phyloP scores from a whole-genome alignment of 768 basidiomycete species.

The Rhodotorula kratochvilovae region DNA sequence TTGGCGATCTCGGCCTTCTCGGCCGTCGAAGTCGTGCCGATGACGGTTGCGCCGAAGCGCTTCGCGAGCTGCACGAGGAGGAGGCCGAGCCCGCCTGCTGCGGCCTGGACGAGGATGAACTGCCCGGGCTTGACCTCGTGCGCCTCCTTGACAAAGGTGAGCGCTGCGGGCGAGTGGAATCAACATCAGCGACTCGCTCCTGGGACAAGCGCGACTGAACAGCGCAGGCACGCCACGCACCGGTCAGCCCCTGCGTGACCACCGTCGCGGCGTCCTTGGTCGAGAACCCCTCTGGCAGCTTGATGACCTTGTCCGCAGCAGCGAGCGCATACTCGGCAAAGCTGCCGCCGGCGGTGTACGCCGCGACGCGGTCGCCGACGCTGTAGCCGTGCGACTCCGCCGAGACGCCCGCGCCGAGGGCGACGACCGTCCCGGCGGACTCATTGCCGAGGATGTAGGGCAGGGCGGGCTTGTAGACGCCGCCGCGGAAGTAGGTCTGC shows the following conservation, averaged over 20 bases:
- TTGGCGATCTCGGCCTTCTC: slow-evolving; percentile 80
- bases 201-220: too few species aligned
- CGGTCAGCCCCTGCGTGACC: slow-evolving; percentile 69
- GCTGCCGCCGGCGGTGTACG: slow-evolving; percentile 44
- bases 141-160: slow-evolving; percentile 74
- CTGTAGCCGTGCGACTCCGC: slow-evolving; percentile 63
- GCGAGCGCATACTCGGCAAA: slow-evolving; percentile 69
- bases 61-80: slow-evolving; percentile 55
- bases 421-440: slow-evolving; percentile 67
- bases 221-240: slow-evolving; percentile 2
- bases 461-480: slow-evolving; percentile 51
- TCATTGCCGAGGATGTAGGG: slow-evolving; percentile 68
- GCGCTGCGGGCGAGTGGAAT: neutral
- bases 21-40: slow-evolving; percentile 81
- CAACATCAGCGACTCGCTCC: too few species aligned
- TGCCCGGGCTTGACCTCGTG: slow-evolving; percentile 65
- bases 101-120: slow-evolving; percentile 62
- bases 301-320: slow-evolving; percentile 59
- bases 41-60: slow-evolving; percentile 74
- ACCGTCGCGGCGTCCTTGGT: slow-evolving; percentile 58
- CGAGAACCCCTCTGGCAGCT: slow-evolving; percentile 57
- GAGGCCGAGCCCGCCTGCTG: slow-evolving; percentile 78
- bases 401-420: slow-evolving; percentile 61
- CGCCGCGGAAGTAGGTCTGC: slow-evolving; percentile 66
- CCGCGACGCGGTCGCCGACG: slow-evolving; percentile 68